Evolutionary conservation across 345 rosid genomes (phyloP), one percentile per base, ranked within the genome.

Genomic region (Laguncularia racemosa): DNA sequence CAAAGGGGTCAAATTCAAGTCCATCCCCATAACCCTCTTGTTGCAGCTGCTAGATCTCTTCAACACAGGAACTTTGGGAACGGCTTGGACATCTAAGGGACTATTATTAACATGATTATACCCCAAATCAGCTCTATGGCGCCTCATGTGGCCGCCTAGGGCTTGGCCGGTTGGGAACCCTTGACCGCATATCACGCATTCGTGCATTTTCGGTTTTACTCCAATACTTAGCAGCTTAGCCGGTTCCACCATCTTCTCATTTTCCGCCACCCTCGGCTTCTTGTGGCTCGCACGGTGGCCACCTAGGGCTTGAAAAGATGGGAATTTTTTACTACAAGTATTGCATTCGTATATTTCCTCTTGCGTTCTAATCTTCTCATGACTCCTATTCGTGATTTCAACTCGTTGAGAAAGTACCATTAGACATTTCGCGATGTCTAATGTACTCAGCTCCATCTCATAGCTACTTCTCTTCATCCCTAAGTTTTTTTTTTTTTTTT

Each of bases 371-470:
- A 46, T 16, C 7, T 18, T 9, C 8, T 54, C 51, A 1, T 6
- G 16, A 12, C 8, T 3, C 0, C 21, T 17, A 2, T 50, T 46
- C 3, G 50, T 0, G 48, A 33, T 33, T 7, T 52, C n/a, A 8
- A 52, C 58, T 21, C 65, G 59, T 17, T 33, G 65, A 2, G 73
- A 65, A 13, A 76, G 52, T 0, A 76, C 20, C 55, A 68, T 74
- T 78, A 90, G 72, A 56, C 86, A 86, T 10, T 59, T 78, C 12
- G 85, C 92, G 69, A 77, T 72, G 58, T 75, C 74, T 57, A 70
- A n/a, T 44, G 40, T 55, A 11, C 20, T 70, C 28, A 44, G 48
- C 52, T 57, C 81, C 0, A 8, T 40, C 12, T 64, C 61, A 49
- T 66, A 73, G 63, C 69, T 78, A 38, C 49, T 70, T 76, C 77